Evolutionary conservation across 1,139 yeast species (phyloP).

Genomic region (Blastobotrys raffinosifermentans): DNA sequence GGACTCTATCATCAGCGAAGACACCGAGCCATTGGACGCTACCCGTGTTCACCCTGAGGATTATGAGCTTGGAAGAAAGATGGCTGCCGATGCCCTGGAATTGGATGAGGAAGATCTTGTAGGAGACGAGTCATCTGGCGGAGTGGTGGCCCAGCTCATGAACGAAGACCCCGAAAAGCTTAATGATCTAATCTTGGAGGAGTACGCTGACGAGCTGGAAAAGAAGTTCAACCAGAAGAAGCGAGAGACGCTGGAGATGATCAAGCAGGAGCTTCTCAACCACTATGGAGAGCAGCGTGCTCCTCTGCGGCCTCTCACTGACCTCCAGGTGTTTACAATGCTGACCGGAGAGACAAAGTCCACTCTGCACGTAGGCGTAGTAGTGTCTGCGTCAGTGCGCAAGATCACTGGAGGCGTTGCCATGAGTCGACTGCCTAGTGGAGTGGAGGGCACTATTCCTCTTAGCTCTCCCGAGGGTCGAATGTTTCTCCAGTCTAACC

Average conservation of each 20-base stretch:
- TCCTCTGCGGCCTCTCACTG: conserved; percentile 60
- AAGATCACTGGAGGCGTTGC: conserved; percentile 44
- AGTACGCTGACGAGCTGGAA: conserved; percentile 90
- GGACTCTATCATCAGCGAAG: conserved; percentile 39
- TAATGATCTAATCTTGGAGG: conserved; percentile 82
- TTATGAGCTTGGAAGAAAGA: conserved; percentile 88
- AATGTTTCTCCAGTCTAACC: conserved; percentile 52
- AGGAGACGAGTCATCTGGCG: conserved; percentile 70
- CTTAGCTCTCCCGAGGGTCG: conserved; percentile 39
- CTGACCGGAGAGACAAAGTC: conserved; percentile 81
- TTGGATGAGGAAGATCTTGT: conserved; percentile 91
- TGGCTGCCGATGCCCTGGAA: conserved; percentile 97
- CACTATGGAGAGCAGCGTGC: conserved; percentile 83
- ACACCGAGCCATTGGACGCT: conserved; percentile 80
- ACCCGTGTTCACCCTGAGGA: conserved; percentile 98
- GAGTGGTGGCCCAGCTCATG: conserved; percentile 74
- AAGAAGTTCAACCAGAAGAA: conserved; percentile 68
- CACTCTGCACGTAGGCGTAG: conserved; percentile 60
- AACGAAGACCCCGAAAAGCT: conserved; percentile 74
- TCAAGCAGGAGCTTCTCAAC: conserved; percentile 79
- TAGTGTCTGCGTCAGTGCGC: conserved; percentile 70
- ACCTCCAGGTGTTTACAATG: conserved; percentile 75
- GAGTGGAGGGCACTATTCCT: conserved; percentile 64
- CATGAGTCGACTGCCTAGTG: conserved; percentile 65
- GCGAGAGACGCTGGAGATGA: conserved; percentile 77